Base-by-base conservation (phyloP, 2,329 filamentous ascomycete genomes). In the Aspergillus pseudoterreus region DNA sequence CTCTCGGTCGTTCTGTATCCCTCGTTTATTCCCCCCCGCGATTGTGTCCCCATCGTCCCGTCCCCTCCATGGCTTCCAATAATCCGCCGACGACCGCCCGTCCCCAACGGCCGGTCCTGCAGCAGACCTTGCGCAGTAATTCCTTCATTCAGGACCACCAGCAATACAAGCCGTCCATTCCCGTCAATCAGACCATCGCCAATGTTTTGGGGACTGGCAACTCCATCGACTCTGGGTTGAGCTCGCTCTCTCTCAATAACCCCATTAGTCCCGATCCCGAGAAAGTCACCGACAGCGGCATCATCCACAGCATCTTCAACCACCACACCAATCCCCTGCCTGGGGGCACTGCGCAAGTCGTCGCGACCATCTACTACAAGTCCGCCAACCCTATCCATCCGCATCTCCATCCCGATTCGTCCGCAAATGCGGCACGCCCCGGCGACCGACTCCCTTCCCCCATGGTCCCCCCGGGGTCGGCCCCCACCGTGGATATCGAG, bases 301-400 rank as follows among this genome's bases (percentile, higher is more conserved):
- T 76, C 46, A 67, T 75, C 14, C 71, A 78, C 59, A 75, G 70
- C 51, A 71, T 78, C 45, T 77, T 76, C 53, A 69, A 74, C 47
- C 67, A 69, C 39, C 69, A 72, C 10, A 65, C 68, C 30, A 69
- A 71, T 45, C 63, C 67, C 19, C 65, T 74, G 22, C 68, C 68
- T 4, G 65, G 63, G 45, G 73, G 71, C 45, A 71, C 72, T 6
- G 63, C 71, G 32, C 72, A 75, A 53, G 53, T 77, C 41, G 73
- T 78, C 51, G 75, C 75, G 14, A 78, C 75, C 10, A 71, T 78
- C 48, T 77, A 72, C 69, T 78, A 78, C 66, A 77, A 76, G 57
- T 71, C 73, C 32, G 61, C 64, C 15, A 61, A 69, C 35, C 72
- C 73, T 21, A 57, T 73, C 15, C 72, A 76, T 57, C 69, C 73